phyloP scores from a whole-genome alignment of 768 basidiomycete species.

The Dentipellis fragilis region DNA sequence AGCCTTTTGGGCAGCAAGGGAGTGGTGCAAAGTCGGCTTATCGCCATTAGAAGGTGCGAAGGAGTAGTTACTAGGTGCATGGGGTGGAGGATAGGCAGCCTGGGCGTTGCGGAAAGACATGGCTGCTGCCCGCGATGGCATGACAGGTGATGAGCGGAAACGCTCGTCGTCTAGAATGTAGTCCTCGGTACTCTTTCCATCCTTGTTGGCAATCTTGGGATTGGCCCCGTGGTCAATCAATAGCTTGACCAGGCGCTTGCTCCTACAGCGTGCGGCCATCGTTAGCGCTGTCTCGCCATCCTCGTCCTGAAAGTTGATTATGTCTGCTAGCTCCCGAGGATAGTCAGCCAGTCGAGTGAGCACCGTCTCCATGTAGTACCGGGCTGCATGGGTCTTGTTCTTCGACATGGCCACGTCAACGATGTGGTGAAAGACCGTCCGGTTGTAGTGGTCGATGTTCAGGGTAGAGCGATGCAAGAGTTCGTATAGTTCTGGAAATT shows the following conservation, averaged over 20 bases:
- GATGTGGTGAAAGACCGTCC: slow-evolving; percentile 96
- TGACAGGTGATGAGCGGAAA: slow-evolving; percentile 84
- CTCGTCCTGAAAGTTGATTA: slow-evolving; percentile 98
- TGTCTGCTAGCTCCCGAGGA: slow-evolving; percentile 92
- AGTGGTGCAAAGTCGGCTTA: slow-evolving; percentile 73
- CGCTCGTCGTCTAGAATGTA: slow-evolving; percentile 98
- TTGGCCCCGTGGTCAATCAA: slow-evolving; percentile 95
- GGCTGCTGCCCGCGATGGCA: slow-evolving; percentile 51
- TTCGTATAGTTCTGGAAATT: slow-evolving; percentile 96
- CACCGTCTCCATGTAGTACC: slow-evolving; percentile 98
- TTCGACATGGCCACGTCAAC: slow-evolving; percentile 97
- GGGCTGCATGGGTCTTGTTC: slow-evolving; percentile 93
- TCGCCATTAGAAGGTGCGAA: slow-evolving; percentile 47
- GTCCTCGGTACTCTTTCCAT: slow-evolving; percentile 95
- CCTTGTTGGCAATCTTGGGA: slow-evolving; percentile 87
- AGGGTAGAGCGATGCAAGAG: slow-evolving; percentile 95
- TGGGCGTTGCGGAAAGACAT: slow-evolving; percentile 73
- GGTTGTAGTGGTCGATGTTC: slow-evolving; percentile 96
- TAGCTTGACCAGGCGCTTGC: slow-evolving; percentile 90
- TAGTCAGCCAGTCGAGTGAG: slow-evolving; percentile 81
- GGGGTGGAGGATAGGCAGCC: slow-evolving; percentile 41
- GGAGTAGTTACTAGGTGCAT: slow-evolving; percentile 29
- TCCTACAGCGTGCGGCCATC: slow-evolving; percentile 90
- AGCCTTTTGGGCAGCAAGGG: slow-evolving; percentile 75
- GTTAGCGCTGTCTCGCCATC: slow-evolving; percentile 98